phyloP scores from a whole-genome alignment of 345 rosid genomes.

The Salix viminalis region DNA sequence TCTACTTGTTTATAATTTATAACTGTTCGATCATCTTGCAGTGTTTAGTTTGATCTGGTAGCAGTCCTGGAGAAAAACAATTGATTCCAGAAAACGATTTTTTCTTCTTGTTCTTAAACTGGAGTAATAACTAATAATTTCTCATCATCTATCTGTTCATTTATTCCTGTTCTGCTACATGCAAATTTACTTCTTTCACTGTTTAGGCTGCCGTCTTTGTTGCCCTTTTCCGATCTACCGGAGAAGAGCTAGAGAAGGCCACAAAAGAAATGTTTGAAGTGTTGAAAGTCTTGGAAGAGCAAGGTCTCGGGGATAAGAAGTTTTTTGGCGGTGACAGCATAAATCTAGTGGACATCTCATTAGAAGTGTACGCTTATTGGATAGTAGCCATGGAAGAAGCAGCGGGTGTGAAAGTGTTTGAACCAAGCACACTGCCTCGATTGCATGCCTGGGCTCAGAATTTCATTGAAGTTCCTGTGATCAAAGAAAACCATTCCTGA shows the following conservation, averaged over 20 bases:
- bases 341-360: background rate
- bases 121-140: no score
- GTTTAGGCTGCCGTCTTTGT: background rate
- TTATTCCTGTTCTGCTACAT: background rate
- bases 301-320: conserved; percentile 4
- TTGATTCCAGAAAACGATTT: no score
- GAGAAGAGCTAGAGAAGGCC: conserved; percentile 9
- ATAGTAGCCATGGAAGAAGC: background rate
- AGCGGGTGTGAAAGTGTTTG: background rate
- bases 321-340: conserved; percentile 13
- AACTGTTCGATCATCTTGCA: no score
- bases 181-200: background rate
- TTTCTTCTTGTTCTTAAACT: no score
- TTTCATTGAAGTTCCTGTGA: conserved; percentile 7
- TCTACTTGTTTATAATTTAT: no score
- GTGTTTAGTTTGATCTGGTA: no score
- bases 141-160: background rate
- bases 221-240: background rate
- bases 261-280: background rate
- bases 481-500: conserved; percentile 5
- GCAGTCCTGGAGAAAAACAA: no score
- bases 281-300: conserved; percentile 7
- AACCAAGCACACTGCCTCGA: conserved; percentile 6
- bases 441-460: conserved; percentile 5
- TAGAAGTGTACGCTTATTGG: background rate